Conservation (phyloP, 2,329 filamentous ascomycete genomes). For the Aureobasidium sp. region DNA sequence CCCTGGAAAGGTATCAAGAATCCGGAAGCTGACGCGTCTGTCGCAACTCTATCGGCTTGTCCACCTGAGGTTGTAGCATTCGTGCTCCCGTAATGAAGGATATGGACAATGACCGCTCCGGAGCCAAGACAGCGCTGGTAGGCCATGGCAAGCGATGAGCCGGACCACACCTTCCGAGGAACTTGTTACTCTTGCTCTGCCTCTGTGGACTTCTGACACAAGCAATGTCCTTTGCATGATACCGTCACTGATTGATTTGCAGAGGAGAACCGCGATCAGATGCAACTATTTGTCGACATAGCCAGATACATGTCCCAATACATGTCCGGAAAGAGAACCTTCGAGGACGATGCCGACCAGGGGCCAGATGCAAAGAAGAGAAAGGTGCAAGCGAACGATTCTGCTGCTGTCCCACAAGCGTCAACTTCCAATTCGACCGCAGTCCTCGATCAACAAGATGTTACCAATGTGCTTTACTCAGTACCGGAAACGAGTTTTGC, state of each 20-base stretch:
- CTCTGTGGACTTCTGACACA: not conserved
- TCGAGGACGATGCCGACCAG: not conserved
- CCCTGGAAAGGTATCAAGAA: not conserved
- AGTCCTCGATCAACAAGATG: conserved; percentile 24
- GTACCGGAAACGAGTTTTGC: conserved; percentile 52
- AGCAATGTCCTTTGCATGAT: not conserved
- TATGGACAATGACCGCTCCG: not conserved
- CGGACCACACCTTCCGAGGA: not conserved
- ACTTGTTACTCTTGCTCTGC: not conserved
- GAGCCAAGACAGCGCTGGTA: not conserved
- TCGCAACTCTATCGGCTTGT: not conserved
- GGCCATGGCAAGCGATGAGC: not conserved
- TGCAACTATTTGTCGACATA: conserved; percentile 42
- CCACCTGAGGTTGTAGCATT: not conserved
- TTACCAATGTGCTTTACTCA: conserved; percentile 4
- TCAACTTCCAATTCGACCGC: not conserved
- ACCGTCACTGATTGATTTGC: not conserved
- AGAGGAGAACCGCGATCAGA: conserved; percentile 19
- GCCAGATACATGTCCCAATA: conserved; percentile 35
- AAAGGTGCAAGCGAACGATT: not conserved
- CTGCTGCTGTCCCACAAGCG: not conserved
- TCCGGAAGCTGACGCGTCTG: not conserved
- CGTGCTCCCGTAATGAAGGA: not conserved
- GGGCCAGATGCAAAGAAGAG: conserved; percentile 10
- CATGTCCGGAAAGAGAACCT: conserved; percentile 18